Evolutionary conservation across 148 eudicot species (phyloP), one percentile per base, ranked within the genome.

Genomic region (Pouteria glomerata): DNA sequence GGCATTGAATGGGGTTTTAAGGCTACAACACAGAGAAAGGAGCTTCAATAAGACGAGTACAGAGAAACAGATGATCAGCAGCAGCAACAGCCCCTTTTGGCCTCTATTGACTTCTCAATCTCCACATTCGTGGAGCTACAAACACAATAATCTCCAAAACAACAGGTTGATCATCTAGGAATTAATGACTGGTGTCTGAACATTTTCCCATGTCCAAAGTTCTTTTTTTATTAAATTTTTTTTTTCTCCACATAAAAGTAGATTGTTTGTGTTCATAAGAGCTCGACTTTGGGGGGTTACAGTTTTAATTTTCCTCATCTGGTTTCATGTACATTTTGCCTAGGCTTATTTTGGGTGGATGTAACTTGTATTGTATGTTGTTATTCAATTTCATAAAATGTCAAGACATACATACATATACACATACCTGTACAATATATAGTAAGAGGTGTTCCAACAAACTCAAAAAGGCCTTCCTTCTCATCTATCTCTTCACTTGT

Each of bases 1-100:
- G 82, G 96, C 97, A 12, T 70, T 90, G 42, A 86, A 83, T 30
- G 82, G 76, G 29, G 85, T 90, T 27, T 66, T 90, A 70, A 82
- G 81, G 77, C 88, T 85, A 51, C 74, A 82, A 45, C 81, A 78
- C n/a, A n/a, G n/a, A 4, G 80, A 81, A 76, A 52, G 29, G 18
- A 76, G 61, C 1, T 71, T 79, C 55, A 83, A 73, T 44, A 81
- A 73, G 77, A 76, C 68, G 56, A 83, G 78, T 45, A 61, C 77
- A 74, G 73, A 86, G 66, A 83, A 85, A 61, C n/a, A n/a, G n/a
- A n/a, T n/a, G n/a, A n/a, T n/a, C n/a, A n/a, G n/a, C n/a, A n/a
- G n/a, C n/a, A n/a, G n/a, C n/a, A n/a, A n/a, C n/a, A 85, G 82
- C 60, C 76, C 60, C 33, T 39, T 82, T 66, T 88, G 91, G 96